Evolutionary conservation across 1,139 yeast genomes (phyloP).

Genomic region (Pichia norvegensis): DNA sequence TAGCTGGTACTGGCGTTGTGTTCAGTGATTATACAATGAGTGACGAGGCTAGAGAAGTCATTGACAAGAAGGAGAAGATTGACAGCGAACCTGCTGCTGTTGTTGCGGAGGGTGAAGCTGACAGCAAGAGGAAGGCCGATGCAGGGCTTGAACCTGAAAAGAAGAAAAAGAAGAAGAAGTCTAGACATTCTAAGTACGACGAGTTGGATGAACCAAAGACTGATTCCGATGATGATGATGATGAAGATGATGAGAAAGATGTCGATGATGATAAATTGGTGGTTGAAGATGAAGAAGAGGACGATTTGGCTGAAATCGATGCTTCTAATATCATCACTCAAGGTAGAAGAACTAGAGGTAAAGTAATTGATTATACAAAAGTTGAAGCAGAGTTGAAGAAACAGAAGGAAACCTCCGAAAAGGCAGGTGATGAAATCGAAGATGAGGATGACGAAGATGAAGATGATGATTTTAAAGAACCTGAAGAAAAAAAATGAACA

Average conservation of each 20-base stretch:
- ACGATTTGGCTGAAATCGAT: conserved; percentile 78
- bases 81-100: too few relatives aligned
- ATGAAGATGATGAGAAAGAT: conserved; percentile 41
- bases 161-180: conserved; percentile 35
- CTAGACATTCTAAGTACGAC: conserved; percentile 38
- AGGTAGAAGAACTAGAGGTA: conserved; percentile 89
- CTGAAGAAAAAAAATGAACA: conserved; percentile 12
- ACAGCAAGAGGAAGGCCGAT: conserved; percentile 16
- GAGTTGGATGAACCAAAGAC: conserved; percentile 33
- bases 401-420: conserved; percentile 31
- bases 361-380: conserved; percentile 76
- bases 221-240: conserved; percentile 27
- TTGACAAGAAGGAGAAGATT: neutral
- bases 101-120: neutral
- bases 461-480: conserved; percentile 25
- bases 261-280: conserved; percentile 50
- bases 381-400: conserved; percentile 68
- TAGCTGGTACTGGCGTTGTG: neutral
- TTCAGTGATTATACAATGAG: neutral
- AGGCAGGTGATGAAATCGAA: conserved; percentile 25
- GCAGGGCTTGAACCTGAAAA: conserved; percentile 18
- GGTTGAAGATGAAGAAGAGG: conserved; percentile 65
- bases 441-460: conserved; percentile 36
- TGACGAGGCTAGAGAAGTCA: neutral
- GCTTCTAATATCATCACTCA: conserved; percentile 71